A percentile compares a stretch with the other conserved stretches of the same genome.
Evolutionary conservation across 768 basidiomycete genomes (phyloP).

Genomic region (Terana coerulea): DNA sequence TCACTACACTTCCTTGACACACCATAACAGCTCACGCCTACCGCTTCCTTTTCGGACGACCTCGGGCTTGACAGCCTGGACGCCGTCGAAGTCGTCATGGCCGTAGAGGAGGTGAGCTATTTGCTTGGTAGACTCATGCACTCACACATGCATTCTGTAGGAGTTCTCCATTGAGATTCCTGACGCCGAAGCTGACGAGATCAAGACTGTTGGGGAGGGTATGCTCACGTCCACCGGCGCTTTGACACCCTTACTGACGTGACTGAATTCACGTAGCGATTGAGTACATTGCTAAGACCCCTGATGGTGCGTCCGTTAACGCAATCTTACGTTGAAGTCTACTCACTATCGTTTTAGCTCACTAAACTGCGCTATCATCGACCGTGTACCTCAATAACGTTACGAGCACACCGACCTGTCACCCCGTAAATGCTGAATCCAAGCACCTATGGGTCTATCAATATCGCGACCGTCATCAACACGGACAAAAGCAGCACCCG

Average conservation of each 20-base stretch:
- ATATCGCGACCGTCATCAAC: no score
- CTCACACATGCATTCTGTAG: slow-evolving; percentile 36
- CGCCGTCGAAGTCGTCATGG: slow-evolving; percentile 98
- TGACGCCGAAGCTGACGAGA: slow-evolving; percentile 93
- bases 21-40: slow-evolving; percentile 52
- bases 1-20: not conserved
- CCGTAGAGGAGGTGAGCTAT: slow-evolving; percentile 81
- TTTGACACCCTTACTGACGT: slow-evolving; percentile 11
- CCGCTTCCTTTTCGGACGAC: slow-evolving; percentile 72
- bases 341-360: no score
- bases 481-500: no score
- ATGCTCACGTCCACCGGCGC: slow-evolving; percentile 22
- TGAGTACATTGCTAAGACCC: slow-evolving; percentile 89
- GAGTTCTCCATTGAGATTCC: slow-evolving; percentile 98
- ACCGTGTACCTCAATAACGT: no score
- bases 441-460: no score
- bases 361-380: no score
- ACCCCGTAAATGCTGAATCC: no score
- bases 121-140: not conserved
- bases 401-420: no score
- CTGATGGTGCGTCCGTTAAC: slow-evolving; percentile 23
- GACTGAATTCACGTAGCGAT: slow-evolving; percentile 55
- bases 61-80: slow-evolving; percentile 95
- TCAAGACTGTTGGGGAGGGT: slow-evolving; percentile 92
- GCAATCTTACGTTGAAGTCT: no score